These are phyloP conservation scores for Aspergillus intermedius DNA, from an alignment of 2,329 filamentous ascomycete genomes.

Conservation along the genomic window DNA sequence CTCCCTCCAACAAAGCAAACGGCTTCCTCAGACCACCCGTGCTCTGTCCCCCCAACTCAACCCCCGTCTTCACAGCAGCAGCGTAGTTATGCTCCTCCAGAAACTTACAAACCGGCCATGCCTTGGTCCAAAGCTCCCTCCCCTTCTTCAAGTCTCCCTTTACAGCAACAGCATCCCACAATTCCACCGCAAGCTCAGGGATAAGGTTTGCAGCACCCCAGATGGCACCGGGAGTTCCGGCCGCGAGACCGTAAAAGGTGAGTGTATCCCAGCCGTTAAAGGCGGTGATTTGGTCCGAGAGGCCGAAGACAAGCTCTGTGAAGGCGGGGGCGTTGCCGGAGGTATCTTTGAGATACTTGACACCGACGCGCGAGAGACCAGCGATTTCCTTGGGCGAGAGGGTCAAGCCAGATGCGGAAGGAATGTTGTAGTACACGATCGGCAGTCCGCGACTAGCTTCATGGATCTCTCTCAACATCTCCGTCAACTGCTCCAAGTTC, in stretches of 20 bases:
- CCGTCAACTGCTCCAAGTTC: conserved; percentile 34
- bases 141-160: conserved; percentile 38
- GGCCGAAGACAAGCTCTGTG: conserved; percentile 44
- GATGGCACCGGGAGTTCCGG: conserved; percentile 45
- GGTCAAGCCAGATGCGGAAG: conserved; percentile 40
- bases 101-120: conserved; percentile 47
- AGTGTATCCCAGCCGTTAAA: conserved; percentile 52
- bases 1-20: conserved; percentile 35
- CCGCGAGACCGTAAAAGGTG: conserved; percentile 48
- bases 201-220: conserved; percentile 49
- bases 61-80: conserved; percentile 45
- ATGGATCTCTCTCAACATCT: conserved; percentile 38
- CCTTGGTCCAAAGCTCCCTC: conserved; percentile 44
- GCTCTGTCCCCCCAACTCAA: conserved; percentile 41
- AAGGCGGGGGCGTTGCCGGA: conserved; percentile 47
- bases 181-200: conserved; percentile 43
- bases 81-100: conserved; percentile 45
- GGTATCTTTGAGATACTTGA: conserved; percentile 48
- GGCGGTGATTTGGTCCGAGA: conserved; percentile 37
- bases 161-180: conserved; percentile 44
- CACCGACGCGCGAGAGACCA: conserved; percentile 39
- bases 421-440: conserved; percentile 49
- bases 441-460: conserved; percentile 33
- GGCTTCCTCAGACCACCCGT: conserved; percentile 48
- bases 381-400: conserved; percentile 41